These are phyloP conservation scores for Zygoascus sp. DNA, from an alignment of 1,139 yeast genomes.

Conservation along the genomic window DNA sequence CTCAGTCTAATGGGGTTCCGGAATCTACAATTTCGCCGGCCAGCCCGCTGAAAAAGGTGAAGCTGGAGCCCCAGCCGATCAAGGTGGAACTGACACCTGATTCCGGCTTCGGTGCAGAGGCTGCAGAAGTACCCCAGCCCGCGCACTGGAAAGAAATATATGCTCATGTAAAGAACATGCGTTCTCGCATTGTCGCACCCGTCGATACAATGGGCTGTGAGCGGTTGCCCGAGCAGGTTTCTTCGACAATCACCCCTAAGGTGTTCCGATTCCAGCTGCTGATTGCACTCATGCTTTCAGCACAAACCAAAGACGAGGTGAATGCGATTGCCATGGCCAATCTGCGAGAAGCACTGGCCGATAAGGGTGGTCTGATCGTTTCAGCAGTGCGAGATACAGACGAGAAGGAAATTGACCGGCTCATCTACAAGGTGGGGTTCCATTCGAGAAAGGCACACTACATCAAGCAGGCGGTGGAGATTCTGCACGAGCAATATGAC, in stretches of 20 bases:
- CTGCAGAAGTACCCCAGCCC: not conserved
- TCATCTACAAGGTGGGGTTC: slow-evolving; percentile 82
- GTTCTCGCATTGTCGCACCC: slow-evolving; percentile 62
- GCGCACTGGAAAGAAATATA: slow-evolving; percentile 42
- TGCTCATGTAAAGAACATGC: slow-evolving; percentile 59
- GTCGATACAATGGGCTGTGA: slow-evolving; percentile 91
- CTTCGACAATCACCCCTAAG: slow-evolving; percentile 31
- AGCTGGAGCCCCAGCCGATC: not conserved
- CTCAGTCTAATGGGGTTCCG: not conserved
- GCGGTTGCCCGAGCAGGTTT: slow-evolving; percentile 48
- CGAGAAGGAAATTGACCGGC: slow-evolving; percentile 55
- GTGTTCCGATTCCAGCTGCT: slow-evolving; percentile 67
- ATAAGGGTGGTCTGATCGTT: slow-evolving; percentile 33
- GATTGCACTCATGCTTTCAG: slow-evolving; percentile 77
- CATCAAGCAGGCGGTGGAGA: slow-evolving; percentile 56
- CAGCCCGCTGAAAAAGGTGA: not conserved
- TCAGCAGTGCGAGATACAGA: slow-evolving; percentile 44
- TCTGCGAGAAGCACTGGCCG: slow-evolving; percentile 42
- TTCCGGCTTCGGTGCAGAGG: too few species aligned
- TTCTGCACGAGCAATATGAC: slow-evolving; percentile 47
- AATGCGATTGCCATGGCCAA: slow-evolving; percentile 67
- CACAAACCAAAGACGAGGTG: slow-evolving; percentile 90
- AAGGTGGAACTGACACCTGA: not conserved
- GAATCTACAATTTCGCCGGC: not conserved
- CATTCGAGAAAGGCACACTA: slow-evolving; percentile 74